Percentiles rank a stretch among this genome's conserved stretches.
Conservation (phyloP, 2,329 filamentous ascomycete species). For the Fusarium secorum region DNA sequence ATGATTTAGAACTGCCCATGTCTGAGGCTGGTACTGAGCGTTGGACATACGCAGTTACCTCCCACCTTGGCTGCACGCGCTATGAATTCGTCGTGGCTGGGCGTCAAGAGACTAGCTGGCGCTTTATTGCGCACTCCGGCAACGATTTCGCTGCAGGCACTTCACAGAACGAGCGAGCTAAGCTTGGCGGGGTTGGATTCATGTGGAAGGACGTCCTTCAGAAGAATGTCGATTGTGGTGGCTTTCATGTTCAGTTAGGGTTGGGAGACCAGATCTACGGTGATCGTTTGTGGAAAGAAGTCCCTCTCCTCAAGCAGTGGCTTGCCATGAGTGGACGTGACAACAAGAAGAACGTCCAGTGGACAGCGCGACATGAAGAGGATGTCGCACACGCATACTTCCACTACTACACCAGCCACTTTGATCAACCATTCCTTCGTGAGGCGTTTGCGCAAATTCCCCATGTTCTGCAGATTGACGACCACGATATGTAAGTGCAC, state of each 20-base stretch:
- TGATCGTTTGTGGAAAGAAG: constrained; percentile 94
- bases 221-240: constrained; percentile 95
- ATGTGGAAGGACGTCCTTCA: constrained; percentile 99
- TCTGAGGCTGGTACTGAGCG: constrained; percentile 77
- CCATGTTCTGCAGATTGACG: constrained; percentile 89
- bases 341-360: constrained; percentile 85
- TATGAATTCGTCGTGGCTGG: constrained; percentile 97
- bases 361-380: constrained; percentile 95
- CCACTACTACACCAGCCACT: constrained; percentile 98
- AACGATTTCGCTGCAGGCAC: constrained; percentile 95
- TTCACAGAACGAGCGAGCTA: constrained; percentile 82
- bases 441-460: constrained; percentile 98
- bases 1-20: constrained; percentile 91
- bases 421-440: constrained; percentile 92
- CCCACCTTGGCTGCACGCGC: constrained; percentile 94
- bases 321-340: constrained; percentile 91
- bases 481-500: constrained; percentile 90
- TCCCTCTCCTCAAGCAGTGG: constrained; percentile 94
- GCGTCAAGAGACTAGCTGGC: constrained; percentile 88
- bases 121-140: constrained; percentile 93
- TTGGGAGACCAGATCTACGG: constrained; percentile 95
- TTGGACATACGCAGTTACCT: constrained; percentile 99
- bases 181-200: constrained; percentile 86
- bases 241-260: constrained; percentile 93
- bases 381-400: constrained; percentile 97